Conservation (phyloP, 768 basidiomycete genomes). For the Omphalotus guepiniiformis region DNA sequence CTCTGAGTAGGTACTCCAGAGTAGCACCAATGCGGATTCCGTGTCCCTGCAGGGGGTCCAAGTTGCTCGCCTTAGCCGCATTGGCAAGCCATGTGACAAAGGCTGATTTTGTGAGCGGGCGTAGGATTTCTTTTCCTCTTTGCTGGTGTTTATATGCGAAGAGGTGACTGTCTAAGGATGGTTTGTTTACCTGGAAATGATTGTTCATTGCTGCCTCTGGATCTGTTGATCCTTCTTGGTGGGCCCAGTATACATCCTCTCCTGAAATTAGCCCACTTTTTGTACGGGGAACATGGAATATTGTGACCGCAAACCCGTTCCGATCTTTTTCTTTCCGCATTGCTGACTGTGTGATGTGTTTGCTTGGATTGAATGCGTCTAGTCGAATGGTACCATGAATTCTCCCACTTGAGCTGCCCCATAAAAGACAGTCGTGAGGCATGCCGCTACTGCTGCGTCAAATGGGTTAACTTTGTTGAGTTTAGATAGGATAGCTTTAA, state of each 20-base stretch:
- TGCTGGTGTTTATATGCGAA: too few relatives aligned
- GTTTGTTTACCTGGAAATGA: slow-evolving; percentile 27
- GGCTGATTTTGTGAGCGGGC: neutral
- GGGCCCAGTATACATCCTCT: slow-evolving; percentile 29
- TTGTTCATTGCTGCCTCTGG: slow-evolving; percentile 18
- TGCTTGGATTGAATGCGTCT: slow-evolving; percentile 21
- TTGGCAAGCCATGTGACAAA: slow-evolving; percentile 14
- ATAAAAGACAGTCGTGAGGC: slow-evolving; percentile 36
- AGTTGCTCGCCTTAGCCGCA: neutral
- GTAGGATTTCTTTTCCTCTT: too few relatives aligned
- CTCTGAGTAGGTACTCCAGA: slow-evolving; percentile 20
- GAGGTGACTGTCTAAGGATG: slow-evolving; percentile 18
- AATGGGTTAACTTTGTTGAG: slow-evolving; percentile 26
- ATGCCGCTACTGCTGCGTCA: slow-evolving; percentile 31
- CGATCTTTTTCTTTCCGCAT: slow-evolving; percentile 18
- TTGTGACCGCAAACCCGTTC: slow-evolving; percentile 18
- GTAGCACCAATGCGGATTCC: slow-evolving; percentile 23
- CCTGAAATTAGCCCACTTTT: slow-evolving; percentile 19
- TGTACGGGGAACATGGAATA: slow-evolving; percentile 24
- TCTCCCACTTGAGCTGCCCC: slow-evolving; percentile 29
- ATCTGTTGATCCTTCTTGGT: slow-evolving; percentile 22
- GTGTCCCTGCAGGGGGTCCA: slow-evolving; percentile 19
- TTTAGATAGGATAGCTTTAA: slow-evolving; percentile 7
- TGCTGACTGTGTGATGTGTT: slow-evolving; percentile 25
- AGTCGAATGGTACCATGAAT: slow-evolving; percentile 31